Percentiles rank a stretch among this genome's conserved stretches.
Conservation (phyloP, 495 filamentous ascomycete species). For the Barbatosphaeria neglecta region DNA sequence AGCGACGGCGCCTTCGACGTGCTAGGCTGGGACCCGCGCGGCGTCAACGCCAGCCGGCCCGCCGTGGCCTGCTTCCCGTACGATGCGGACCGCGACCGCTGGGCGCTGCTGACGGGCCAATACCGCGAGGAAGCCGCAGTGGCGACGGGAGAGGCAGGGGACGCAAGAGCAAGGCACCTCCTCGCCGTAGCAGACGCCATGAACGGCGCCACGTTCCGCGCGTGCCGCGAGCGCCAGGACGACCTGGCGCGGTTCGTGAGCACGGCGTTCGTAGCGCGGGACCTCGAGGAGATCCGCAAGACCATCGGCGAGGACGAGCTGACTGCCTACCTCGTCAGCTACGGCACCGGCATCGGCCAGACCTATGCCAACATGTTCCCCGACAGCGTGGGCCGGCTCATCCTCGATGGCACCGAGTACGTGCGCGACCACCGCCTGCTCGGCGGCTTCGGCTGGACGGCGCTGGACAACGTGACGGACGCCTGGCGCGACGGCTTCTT, state of each 20-base stretch:
- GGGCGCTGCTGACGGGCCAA: conserved; percentile 24
- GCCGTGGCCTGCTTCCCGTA: conserved; percentile 37
- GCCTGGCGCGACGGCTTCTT: conserved; percentile 37
- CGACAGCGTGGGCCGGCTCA: conserved; percentile 30
- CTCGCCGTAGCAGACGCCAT: conserved; percentile 27
- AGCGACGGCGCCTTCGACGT: conserved; percentile 35
- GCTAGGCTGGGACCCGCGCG: conserved; percentile 46
- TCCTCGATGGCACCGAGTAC: conserved; percentile 39
- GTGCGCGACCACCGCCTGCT: conserved; percentile 35
- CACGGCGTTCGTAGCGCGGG: conserved; percentile 33
- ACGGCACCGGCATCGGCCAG: conserved; percentile 54
- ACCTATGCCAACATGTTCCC: conserved; percentile 42
- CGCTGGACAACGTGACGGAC: conserved; percentile 35
- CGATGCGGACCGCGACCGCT: conserved; percentile 28
- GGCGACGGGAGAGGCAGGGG: not conserved
- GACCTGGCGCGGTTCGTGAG: conserved; percentile 28
- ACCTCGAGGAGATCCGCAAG: conserved; percentile 39
- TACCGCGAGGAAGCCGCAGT: conserved; percentile 22
- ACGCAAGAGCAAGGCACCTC: too few relatives aligned
- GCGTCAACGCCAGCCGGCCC: conserved; percentile 40
- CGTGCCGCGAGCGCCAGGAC: conserved; percentile 32
- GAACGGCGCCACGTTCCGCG: conserved; percentile 28
- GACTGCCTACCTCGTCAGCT: conserved; percentile 56
- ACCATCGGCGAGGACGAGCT: conserved; percentile 36
- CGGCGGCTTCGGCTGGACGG: conserved; percentile 32